phyloP scores from a whole-genome alignment of 208 protist genomes.

The Leishmania aethiopica region DNA sequence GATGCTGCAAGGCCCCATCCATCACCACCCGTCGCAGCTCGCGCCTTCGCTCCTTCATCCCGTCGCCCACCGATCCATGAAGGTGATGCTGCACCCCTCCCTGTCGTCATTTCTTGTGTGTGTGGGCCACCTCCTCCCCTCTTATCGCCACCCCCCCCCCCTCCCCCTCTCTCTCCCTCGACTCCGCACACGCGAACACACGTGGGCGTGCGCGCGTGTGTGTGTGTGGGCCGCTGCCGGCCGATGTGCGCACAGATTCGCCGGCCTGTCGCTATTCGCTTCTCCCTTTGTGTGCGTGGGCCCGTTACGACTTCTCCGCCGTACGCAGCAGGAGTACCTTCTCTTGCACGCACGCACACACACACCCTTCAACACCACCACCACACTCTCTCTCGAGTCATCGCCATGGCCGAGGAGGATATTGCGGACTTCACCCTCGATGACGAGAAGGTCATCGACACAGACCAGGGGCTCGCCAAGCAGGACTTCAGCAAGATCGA shows the following conservation, averaged over 20 bases:
- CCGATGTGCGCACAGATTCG: neutral
- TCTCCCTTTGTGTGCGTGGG: constrained; percentile 10
- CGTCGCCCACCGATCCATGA: too few species aligned
- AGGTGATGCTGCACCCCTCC: neutral
- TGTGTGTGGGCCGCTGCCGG: neutral
- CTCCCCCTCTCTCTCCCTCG: neutral
- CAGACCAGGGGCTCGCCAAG: constrained; percentile 56
- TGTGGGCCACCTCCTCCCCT: neutral
- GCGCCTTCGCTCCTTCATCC: too few species aligned
- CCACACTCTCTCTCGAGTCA: neutral
- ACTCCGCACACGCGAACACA: neutral
- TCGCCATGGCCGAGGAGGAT: constrained; percentile 64
- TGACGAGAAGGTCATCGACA: constrained; percentile 49
- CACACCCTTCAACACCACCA: neutral
- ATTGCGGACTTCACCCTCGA: constrained; percentile 72
- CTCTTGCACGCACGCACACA: neutral
- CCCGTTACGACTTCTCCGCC: neutral
- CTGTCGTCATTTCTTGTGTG: neutral
- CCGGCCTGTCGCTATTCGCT: neutral
- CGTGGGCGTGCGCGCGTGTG: neutral
- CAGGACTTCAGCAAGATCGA: constrained; percentile 80
- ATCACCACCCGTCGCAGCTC: neutral
- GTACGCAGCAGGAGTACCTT: neutral
- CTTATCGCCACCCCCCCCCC: neutral
- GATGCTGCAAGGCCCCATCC: neutral